Evolutionary conservation across 192 early-diverging fungal species (phyloP), one percentile per base, ranked within the genome.

Genomic region (Gigaspora rosea): DNA sequence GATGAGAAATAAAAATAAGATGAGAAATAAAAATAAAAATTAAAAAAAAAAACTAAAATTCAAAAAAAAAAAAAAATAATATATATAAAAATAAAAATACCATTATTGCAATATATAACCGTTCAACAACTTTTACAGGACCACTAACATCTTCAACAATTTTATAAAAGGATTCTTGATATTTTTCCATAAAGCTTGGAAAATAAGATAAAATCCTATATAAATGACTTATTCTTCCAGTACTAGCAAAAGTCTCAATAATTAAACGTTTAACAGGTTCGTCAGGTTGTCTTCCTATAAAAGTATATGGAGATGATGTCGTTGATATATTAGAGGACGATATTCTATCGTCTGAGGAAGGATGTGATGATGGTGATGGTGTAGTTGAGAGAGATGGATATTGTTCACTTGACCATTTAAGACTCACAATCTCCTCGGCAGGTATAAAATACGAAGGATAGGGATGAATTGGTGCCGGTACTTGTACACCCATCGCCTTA

Each of bases 361-460:
- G 80, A 36, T 83, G 69, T 10, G 87, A 87, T 12, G 81, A 82
- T 32, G 77, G 79, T 61, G 73, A 82, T 46, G n/a, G 78, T 32
- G 61, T 82, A 20, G 68, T 81, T 76, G 78, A 83, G 77, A 62
- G 71, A 35, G 66, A 76, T 32, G 79, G 76, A 67, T 78, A 69
- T 4, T 75, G 74, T 74, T 69, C 76, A 32, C 68, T 66, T 49
- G 82, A 72, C 52, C 82, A 85, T 78, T 89, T 86, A 63, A 89
- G 80, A 20, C 85, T 80, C 59, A 84, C 83, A 9, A 88, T 80
- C 61, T 87, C 87, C 47, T 87, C 78, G 11, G 83, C 61, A 8
- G 82, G 71, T n/a, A 88, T 85, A 49, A 85, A 88, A 66, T 84
- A 84, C 0, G 87, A 88, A 8, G 87, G 86, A n/a, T 86, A 86